These are phyloP conservation scores for Emericellopsis terricola DNA, from an alignment of 495 filamentous ascomycete species.

Conservation along the genomic window DNA sequence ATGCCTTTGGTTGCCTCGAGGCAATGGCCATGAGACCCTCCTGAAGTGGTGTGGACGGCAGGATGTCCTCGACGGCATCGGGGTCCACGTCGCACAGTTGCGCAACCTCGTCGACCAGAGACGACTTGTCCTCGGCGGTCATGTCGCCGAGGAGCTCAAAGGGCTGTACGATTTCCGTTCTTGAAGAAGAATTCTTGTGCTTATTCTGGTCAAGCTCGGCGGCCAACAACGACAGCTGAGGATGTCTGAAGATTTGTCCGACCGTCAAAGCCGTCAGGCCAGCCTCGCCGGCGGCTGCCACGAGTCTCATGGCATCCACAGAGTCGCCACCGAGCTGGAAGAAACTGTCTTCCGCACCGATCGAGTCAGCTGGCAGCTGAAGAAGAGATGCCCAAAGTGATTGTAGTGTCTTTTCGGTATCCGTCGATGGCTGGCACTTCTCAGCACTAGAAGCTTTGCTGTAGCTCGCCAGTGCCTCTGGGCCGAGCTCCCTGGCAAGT, in stretches of 20 bases:
- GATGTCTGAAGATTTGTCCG: slow-evolving; percentile 27
- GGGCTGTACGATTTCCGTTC: not conserved
- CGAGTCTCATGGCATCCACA: slow-evolving; percentile 49
- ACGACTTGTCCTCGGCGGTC: not conserved
- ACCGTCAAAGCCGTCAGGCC: slow-evolving; percentile 32
- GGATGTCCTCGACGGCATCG: slow-evolving; percentile 1
- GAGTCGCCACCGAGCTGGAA: slow-evolving; percentile 51
- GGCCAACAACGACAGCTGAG: slow-evolving; percentile 30
- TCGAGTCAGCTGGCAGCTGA: not conserved
- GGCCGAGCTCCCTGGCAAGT: slow-evolving; percentile 12
- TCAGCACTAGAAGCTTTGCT: not conserved
- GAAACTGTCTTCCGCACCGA: slow-evolving; percentile 41
- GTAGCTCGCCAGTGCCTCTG: slow-evolving; percentile 6
- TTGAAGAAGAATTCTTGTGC: not conserved
- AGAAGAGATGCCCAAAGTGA: slow-evolving; percentile 1
- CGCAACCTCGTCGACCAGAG: not conserved
- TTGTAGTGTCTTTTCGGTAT: not conserved
- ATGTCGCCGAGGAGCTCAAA: not conserved
- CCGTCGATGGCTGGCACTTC: not conserved
- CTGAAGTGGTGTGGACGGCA: slow-evolving; percentile 35
- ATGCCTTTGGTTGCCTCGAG: not conserved
- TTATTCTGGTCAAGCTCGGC: not conserved
- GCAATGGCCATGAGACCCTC: slow-evolving; percentile 30
- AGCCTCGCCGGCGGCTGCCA: slow-evolving; percentile 30
- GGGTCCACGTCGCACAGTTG: not conserved